Base-by-base conservation (phyloP, 164 flowering plant genomes). In the Chimonanthus salicifolius region DNA sequence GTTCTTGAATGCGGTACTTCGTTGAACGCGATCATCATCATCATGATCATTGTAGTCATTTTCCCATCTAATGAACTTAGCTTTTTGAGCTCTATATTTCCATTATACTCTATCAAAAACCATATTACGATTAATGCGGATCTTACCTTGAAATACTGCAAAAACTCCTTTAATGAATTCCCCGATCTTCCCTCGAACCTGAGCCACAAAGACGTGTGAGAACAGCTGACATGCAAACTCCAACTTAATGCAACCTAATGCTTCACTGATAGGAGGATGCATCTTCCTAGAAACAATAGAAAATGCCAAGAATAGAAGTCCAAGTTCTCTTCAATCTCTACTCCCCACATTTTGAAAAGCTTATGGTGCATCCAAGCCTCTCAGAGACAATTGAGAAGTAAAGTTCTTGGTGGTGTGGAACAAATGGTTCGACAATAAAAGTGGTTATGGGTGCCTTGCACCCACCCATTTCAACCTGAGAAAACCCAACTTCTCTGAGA, bases 261-360 rank as follows among this genome's bases (percentile, higher is more conserved):
- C 15, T 54, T 11, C 3, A 45, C 48, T 45, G 21, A 20, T 45
- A 10, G 45, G 47, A 66, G 1, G 47, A 45, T 44, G 13, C 10
- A 48, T 47, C 70, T 68, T 54, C 60, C 10, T 3, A 10, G 15
- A 20, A 54, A 54, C 60, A 54, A 10, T 54, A 54, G 60, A 54
- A 54, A 10, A 54, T 54, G 60, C 15, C 10, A 5, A 54, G 60
- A 54, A 54, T 7, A 16, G 60, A 16, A 13, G 80, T 94, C 98
- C 97, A 97, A 94, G 74, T 94, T 94, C 80, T 92, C 97, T 84
- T 94, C 98, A 51, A 94, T 94, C 71, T 94, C 98, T 81, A 94
- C 89, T 9, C 98, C 3, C 97, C 98, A 80, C 98, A 94, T 74
- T 92, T 97, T 0, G 97, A 94, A 77, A 94, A 94, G 84, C 94